These are phyloP conservation scores for Allantophomopsis lycopodina DNA, from an alignment of 2,329 filamentous ascomycete species.

Conservation along the genomic window DNA sequence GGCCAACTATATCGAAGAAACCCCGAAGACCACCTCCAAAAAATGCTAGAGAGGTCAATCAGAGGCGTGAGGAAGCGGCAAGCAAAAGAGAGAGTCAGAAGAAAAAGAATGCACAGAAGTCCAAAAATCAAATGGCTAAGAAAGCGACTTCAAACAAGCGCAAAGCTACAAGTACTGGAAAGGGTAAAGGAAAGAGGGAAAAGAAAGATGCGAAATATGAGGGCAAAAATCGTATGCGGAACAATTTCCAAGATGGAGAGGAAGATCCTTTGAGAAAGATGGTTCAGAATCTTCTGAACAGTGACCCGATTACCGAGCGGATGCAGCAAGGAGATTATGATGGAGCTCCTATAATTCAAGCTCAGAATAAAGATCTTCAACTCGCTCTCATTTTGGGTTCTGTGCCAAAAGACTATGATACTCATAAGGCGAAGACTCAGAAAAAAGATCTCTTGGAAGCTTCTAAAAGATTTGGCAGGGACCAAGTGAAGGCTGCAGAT, in stretches of 20 bases:
- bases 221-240: slow-evolving; percentile 2
- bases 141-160: slow-evolving; percentile 4
- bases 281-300: slow-evolving; percentile 7
- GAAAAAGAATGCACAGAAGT: slow-evolving; percentile 6
- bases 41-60: neutral
- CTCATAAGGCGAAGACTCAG: slow-evolving; percentile 14
- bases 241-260: neutral
- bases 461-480: slow-evolving; percentile 25
- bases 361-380: slow-evolving; percentile 9
- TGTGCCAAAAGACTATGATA: slow-evolving; percentile 9
- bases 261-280: slow-evolving; percentile 10
- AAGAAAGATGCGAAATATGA: slow-evolving; percentile 3
- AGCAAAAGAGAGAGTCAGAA: slow-evolving; percentile 7
- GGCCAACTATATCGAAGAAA: neutral
- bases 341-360: slow-evolving; percentile 8
- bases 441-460: slow-evolving; percentile 22
- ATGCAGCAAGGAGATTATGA: slow-evolving; percentile 2
- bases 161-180: slow-evolving; percentile 3
- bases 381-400: slow-evolving; percentile 12
- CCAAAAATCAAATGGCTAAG: slow-evolving; percentile 3
- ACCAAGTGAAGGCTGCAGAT: slow-evolving; percentile 16
- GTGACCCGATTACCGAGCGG: slow-evolving; percentile 10
- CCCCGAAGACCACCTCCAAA: neutral
- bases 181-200: neutral
- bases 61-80: neutral